Evolutionary conservation across 2,329 filamentous ascomycete species (phyloP), one percentile per base, ranked within the genome.

Genomic region (Pseudocercospora macadamiae): DNA sequence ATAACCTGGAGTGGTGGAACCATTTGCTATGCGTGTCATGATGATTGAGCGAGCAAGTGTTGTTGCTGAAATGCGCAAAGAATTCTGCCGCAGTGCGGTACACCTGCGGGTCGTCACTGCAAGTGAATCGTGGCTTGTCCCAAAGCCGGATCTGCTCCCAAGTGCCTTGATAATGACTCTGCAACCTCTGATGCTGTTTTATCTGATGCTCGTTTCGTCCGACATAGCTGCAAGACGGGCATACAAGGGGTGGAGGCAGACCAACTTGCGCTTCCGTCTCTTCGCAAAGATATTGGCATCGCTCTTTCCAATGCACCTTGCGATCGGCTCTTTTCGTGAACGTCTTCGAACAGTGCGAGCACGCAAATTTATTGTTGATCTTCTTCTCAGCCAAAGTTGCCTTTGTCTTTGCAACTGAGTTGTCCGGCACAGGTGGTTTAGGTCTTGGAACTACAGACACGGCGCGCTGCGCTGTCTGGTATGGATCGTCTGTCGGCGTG

Each of bases 291-390:
- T 52, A 45, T 16, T 57, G 55, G 16, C 55, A 57, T 10, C 45
- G 18, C 18, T 52, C 16, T 4, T 34, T 32, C 55, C 55, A 52
- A 19, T 57, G 55, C 26, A 44, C 45, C 25, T 57, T 57, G 26
- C 55, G 48, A 39, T 52, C 55, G 10, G 34, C 37, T 18, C 51
- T 57, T 36, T 52, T 57, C n/a, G 47, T 44, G 36, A 57, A 51
- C 14, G 37, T 37, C 19, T 44, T 36, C 9, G 23, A 26, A 19
- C 55, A 57, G 34, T 44, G 45, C 16, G 54, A 44, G 14, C 54
- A 57, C 4, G 54, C 54, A 25, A 57, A 57, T 10, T 44, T 37
- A 28, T 57, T 57, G 25, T n/a, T 39, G 10, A 36, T 34, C 36
- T 52, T 45, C 14, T 51, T 57, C 34, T 51, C 45, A 8, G 19